Evolutionary conservation across 2,329 filamentous ascomycete genomes (phyloP), one percentile per base, ranked within the genome.

Genomic region (Trichophyton schoenleinii): DNA sequence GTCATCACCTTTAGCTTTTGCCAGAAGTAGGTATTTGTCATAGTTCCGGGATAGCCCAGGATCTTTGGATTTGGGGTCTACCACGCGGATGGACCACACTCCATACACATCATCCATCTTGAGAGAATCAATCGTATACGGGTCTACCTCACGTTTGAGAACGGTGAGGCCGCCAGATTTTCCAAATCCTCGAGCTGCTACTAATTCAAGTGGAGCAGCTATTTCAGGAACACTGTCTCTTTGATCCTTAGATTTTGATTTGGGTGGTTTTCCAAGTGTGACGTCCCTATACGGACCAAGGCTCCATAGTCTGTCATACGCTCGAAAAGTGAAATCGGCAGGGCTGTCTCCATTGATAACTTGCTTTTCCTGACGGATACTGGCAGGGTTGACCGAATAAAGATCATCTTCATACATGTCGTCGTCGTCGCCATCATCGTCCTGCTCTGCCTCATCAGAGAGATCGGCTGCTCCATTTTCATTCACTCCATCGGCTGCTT

Each of bases 21-120:
- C 88, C 25, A 92, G 84, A 66, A 96, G 89, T 78, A 96, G 84
- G 68, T 89, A 92, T 70, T 85, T 85, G 71, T 92, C 87, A 66
- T 87, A 86, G 65, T 87, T 83, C n/a, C 63, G 64, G 1, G 22
- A 52, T 2, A 81, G 80, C 48, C 84, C 80, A 1, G 77, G 75
- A 1, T 80, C 70, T 11, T 77, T 77, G 7, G 77, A 72, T 3
- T 67, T 80, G 77, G 63, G 79, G 76, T 61, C 77, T 66, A 57
- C 69, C 63, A 68, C 69, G 75, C 13, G 85, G 80, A 95, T 82
- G 52, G 90, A 87, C 92, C 92, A 97, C 63, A 95, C 81, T 0
- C 85, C 86, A 62, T 86, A 81, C 0, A 87, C 87, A 66, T 87
- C 84, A 1, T 87, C 83, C 57, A 94, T 85, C 57, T 87, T 83